A percentile compares a stretch with the other conserved stretches of the same genome.
Conservation (phyloP, 2,329 filamentous ascomycete genomes). For the Truncatella angustata region DNA sequence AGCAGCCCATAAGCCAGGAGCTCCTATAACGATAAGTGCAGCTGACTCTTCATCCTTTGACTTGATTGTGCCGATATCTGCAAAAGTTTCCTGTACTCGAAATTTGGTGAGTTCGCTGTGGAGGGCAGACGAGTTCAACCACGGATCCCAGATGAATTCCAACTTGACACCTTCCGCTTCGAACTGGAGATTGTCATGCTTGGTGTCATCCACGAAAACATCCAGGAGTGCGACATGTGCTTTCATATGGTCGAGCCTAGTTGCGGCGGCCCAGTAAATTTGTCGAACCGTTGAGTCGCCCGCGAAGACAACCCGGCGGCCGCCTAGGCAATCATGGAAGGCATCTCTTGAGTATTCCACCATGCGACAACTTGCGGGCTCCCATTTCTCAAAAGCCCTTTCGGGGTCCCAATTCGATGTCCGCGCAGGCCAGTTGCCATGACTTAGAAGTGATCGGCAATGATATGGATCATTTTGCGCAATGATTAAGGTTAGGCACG, state of each 20-base stretch:
- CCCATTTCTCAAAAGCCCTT: conserved; percentile 48
- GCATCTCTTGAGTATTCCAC: conserved; percentile 52
- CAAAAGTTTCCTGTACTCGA: conserved; percentile 17
- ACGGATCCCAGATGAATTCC: conserved; percentile 63
- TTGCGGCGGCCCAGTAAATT: conserved; percentile 56
- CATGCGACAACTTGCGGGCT: conserved; percentile 58
- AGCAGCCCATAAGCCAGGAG: conserved; percentile 54
- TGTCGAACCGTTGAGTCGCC: conserved; percentile 61
- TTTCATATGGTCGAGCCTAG: conserved; percentile 41
- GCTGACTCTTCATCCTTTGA: conserved; percentile 31
- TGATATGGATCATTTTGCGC: conserved; percentile 18
- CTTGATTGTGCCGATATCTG: conserved; percentile 15
- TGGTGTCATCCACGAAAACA: conserved; percentile 31
- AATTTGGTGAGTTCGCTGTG: conserved; percentile 39
- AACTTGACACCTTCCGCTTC: conserved; percentile 43
- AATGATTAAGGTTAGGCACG: neutral
- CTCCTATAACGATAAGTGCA: conserved; percentile 50
- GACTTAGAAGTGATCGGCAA: conserved; percentile 24
- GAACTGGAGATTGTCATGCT: conserved; percentile 45
- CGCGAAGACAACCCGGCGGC: conserved; percentile 54
- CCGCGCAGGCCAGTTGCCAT: conserved; percentile 23
- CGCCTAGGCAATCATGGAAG: conserved; percentile 49
- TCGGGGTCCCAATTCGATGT: conserved; percentile 7
- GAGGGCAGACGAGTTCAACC: conserved; percentile 49
- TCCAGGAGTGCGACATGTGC: conserved; percentile 33